phyloP scores from a whole-genome alignment of 495 filamentous ascomycete species.

The Clohesyomyces aquaticus region DNA sequence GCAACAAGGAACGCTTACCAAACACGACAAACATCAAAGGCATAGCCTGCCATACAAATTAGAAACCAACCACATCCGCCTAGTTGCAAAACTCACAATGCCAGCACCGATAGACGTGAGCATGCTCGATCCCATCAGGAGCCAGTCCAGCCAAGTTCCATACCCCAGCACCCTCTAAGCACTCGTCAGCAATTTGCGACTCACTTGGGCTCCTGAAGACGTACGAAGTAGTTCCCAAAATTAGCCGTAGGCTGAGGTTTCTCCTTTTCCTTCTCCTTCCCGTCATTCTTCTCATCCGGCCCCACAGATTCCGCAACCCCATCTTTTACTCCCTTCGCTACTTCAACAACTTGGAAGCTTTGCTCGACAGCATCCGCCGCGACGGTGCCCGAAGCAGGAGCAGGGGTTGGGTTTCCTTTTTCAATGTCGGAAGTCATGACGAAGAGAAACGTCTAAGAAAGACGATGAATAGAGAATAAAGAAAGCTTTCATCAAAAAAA shows the following conservation, averaged over 20 bases:
- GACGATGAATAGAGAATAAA: neutral
- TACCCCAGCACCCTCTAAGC: slow-evolving; percentile 36
- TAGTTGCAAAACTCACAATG: slow-evolving; percentile 24
- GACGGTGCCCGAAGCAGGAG: slow-evolving; percentile 14
- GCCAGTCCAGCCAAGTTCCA: slow-evolving; percentile 33
- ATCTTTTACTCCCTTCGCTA: slow-evolving; percentile 20
- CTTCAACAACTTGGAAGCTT: slow-evolving; percentile 14
- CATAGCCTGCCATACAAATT: slow-evolving; percentile 22
- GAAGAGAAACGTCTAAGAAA: neutral
- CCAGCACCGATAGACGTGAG: slow-evolving; percentile 42
- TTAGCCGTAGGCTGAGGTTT: slow-evolving; percentile 26
- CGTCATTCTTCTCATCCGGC: slow-evolving; percentile 2
- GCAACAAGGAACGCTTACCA: slow-evolving; percentile 17
- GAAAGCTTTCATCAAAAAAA: neutral
- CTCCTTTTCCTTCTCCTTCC: slow-evolving; percentile 20
- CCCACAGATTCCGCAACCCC: slow-evolving; percentile 4
- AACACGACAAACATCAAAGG: slow-evolving; percentile 41
- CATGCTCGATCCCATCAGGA: slow-evolving; percentile 25
- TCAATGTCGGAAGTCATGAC: slow-evolving; percentile 16
- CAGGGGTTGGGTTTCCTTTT: slow-evolving; percentile 1
- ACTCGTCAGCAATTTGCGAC: neutral
- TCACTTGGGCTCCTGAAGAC: neutral
- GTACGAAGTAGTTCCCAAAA: slow-evolving; percentile 38
- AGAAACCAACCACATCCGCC: neutral
- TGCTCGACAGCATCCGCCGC: slow-evolving; percentile 18